Evolutionary conservation across 352 stramenopile species (phyloP).

Genomic region (Pythium volutum): DNA sequence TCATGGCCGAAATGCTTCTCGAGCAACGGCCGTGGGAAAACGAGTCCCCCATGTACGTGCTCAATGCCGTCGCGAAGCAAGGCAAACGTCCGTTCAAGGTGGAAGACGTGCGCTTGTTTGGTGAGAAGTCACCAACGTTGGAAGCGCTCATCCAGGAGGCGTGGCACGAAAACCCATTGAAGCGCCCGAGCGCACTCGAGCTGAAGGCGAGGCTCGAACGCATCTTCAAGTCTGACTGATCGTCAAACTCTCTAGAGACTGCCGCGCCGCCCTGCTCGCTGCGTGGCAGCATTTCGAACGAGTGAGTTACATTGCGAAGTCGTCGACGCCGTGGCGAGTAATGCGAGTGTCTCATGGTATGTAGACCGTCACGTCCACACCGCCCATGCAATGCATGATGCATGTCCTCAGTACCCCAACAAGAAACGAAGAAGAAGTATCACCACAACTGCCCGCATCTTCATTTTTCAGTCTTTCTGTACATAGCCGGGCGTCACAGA

Average conservation of each 20-base stretch:
- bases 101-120: neutral
- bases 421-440: too few species aligned
- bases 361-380: too few species aligned
- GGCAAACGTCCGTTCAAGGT: conserved; percentile 2
- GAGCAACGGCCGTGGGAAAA: conserved; percentile 9
- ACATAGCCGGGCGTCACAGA: neutral
- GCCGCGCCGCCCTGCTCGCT: too few species aligned
- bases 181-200: conserved; percentile 1
- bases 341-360: too few species aligned
- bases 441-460: too few species aligned
- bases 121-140: neutral
- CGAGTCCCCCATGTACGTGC: conserved; percentile 3
- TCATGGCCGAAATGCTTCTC: conserved; percentile 6
- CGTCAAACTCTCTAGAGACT: too few species aligned
- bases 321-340: too few species aligned
- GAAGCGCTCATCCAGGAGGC: neutral
- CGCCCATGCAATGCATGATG: too few species aligned
- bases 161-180: conserved; percentile 4
- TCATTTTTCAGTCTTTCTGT: neutral
- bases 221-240: neutral
- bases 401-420: neutral
- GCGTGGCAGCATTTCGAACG: too few species aligned
- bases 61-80: conserved; percentile 8
- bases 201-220: neutral
- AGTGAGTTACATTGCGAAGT: too few species aligned